Conservation (phyloP, 768 basidiomycete species). For the Harrya chromipes region DNA sequence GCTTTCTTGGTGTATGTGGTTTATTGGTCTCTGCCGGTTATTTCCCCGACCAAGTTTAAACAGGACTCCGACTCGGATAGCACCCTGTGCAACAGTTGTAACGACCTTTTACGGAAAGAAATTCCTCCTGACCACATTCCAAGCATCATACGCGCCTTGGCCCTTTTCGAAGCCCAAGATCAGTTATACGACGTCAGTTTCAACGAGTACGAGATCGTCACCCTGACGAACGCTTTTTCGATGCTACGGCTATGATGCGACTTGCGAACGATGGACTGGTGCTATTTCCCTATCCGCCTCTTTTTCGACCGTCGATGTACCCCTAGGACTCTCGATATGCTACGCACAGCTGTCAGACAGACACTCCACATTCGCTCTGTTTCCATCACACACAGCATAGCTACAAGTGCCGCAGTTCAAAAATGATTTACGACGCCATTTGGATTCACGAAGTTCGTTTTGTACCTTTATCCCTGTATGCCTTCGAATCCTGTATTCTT, state of each 20-base stretch:
- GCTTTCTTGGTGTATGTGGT: slow-evolving; percentile 11
- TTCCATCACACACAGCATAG: neutral
- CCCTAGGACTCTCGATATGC: slow-evolving; percentile 1
- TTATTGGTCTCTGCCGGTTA: neutral
- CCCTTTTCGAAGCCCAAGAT: slow-evolving; percentile 15
- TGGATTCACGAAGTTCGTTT: neutral
- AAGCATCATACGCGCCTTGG: too few relatives aligned
- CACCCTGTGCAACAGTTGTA: slow-evolving; percentile 14
- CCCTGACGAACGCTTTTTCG: slow-evolving; percentile 20
- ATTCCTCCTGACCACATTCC: slow-evolving; percentile 4
- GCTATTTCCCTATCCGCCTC: neutral
- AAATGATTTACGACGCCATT: neutral
- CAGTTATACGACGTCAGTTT: neutral
- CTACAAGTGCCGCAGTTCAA: neutral
- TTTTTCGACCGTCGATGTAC: neutral
- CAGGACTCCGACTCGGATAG: slow-evolving; percentile 4
- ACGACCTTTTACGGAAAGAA: slow-evolving; percentile 11
- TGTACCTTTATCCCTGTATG: slow-evolving; percentile 2
- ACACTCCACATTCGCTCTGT: neutral
- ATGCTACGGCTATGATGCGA: slow-evolving; percentile 17
- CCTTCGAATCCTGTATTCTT: too few relatives aligned
- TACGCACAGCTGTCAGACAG: neutral
- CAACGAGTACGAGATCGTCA: slow-evolving; percentile 14
- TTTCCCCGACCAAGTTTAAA: neutral
- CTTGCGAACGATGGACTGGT: neutral